Base-by-base conservation (phyloP, 139 green algal species). In the Asterochloris sp. region DNA sequence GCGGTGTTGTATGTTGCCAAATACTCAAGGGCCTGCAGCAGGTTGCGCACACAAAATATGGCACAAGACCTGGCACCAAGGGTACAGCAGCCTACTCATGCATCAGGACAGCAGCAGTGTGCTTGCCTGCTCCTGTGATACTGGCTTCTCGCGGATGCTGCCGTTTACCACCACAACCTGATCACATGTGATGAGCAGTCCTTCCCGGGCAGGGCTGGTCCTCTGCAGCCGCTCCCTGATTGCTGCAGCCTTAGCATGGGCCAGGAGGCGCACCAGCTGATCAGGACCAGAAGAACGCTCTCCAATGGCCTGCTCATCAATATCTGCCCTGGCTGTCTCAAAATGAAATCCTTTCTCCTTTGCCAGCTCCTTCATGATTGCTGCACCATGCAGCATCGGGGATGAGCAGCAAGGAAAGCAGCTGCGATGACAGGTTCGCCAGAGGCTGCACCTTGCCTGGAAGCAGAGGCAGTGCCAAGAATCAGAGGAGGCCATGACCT, bases 131-230 rank as follows among this genome's bases (percentile, higher is more conserved):
- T 85, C 86, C 62, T 77, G 78, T 47, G 81, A 87, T 24, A 89
- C 82, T 0, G 94, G 94, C 86, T 97, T 98, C 80, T 97, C 94
- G 21, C 91, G 84, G 11, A 98, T 93, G 17, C 28, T 28, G 8
- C 80, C 90, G 67, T 95, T 83, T 74, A 93, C 89, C 68, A 97
- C 85, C 63, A 98, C 94, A 11, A 97, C 94, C 79, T 97, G 91
- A 78, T 96, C 92, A 69, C 88, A 93, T 1, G 92, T 96, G 15
- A 96, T 85, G 6, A 96, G 84, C 73, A 86, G 82, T 10, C 84
- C 88, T 28, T 77, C 15, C 78, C 24, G 24, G 47, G 69, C 0
- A 29, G 62, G 27, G 26, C 28, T 27, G 12, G 26, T 64, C 27
- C 21, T 78, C 62, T 78, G 38, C 86, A 78, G 69, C 24, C 73